These are phyloP conservation scores for Penicillium sp. DNA, from an alignment of 2,329 filamentous ascomycete species.

Conservation along the genomic window DNA sequence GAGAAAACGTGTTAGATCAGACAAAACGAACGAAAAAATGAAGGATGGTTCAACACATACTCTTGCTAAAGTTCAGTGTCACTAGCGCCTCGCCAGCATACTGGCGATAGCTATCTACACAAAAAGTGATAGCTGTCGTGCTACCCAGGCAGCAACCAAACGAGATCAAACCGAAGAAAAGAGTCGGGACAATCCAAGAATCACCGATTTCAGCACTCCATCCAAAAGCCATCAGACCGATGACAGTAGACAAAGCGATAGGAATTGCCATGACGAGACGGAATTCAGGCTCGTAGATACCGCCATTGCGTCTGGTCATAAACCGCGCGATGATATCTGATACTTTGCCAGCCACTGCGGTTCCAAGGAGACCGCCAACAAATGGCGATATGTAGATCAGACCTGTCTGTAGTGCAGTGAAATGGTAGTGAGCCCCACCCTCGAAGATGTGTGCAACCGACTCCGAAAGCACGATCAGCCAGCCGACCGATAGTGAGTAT, in stretches of 20 bases:
- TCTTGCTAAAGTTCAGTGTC: conserved; percentile 92
- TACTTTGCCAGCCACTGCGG: conserved; percentile 82
- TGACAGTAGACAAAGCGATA: conserved; percentile 72
- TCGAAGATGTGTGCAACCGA: conserved; percentile 79
- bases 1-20: conserved; percentile 11
- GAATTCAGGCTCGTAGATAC: conserved; percentile 93
- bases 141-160: conserved; percentile 90
- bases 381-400: conserved; percentile 90
- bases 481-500: conserved; percentile 86
- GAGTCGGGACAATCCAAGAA: conserved; percentile 84
- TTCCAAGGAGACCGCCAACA: conserved; percentile 84
- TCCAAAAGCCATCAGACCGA: conserved; percentile 94
- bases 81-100: conserved; percentile 94
- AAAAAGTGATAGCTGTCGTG: conserved; percentile 91
- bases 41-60: conserved; percentile 42
- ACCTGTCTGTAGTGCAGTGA: conserved; percentile 75
- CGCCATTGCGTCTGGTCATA: conserved; percentile 84
- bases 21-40: background rate
- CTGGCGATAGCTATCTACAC: conserved; percentile 87
- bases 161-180: conserved; percentile 89
- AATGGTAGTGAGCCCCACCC: conserved; percentile 69
- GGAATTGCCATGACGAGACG: conserved; percentile 84
- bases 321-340: conserved; percentile 80
- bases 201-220: conserved; percentile 78
- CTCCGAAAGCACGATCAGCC: conserved; percentile 94